These are phyloP conservation scores for Blastomyces silverae DNA, from an alignment of 2,329 filamentous ascomycete species.

Conservation along the genomic window DNA sequence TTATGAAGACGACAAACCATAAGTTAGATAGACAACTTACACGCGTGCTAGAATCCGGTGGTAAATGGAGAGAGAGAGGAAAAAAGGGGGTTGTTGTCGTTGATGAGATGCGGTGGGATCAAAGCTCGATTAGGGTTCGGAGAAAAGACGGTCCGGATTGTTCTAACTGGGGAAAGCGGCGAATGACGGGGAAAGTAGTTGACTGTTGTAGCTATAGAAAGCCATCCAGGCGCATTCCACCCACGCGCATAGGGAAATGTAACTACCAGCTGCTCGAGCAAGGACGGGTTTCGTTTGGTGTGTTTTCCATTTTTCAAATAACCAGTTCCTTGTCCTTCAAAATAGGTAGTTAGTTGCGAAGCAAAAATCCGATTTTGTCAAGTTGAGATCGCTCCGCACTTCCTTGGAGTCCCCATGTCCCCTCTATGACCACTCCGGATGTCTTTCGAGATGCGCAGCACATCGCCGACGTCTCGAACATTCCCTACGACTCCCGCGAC, in stretches of 20 bases:
- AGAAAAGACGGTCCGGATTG: conserved; percentile 2
- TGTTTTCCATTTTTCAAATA: background rate
- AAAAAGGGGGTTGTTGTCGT: background rate
- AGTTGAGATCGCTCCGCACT: conserved; percentile 2
- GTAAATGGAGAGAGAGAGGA: background rate
- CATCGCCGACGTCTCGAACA: conserved; percentile 42
- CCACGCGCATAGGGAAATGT: conserved; percentile 5
- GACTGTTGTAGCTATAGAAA: background rate
- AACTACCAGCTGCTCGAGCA: background rate
- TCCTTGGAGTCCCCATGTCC: conserved; percentile 35
- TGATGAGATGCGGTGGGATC: too few species aligned
- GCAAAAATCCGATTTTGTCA: background rate
- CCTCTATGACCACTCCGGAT: conserved; percentile 44
- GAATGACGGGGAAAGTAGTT: background rate
- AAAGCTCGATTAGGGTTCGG: background rate
- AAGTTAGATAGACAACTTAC: background rate
- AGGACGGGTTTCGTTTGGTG: background rate
- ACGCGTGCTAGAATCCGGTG: background rate
- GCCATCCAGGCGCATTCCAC: too few species aligned
- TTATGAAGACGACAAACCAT: background rate
- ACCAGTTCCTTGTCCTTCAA: background rate
- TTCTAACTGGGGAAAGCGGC: background rate
- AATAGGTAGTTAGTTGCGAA: background rate
- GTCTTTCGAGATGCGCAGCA: conserved; percentile 43
- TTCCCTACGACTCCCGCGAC: conserved; percentile 26